Base-by-base conservation (phyloP, 2,329 filamentous ascomycete species). In the Clarireedia sp. region DNA sequence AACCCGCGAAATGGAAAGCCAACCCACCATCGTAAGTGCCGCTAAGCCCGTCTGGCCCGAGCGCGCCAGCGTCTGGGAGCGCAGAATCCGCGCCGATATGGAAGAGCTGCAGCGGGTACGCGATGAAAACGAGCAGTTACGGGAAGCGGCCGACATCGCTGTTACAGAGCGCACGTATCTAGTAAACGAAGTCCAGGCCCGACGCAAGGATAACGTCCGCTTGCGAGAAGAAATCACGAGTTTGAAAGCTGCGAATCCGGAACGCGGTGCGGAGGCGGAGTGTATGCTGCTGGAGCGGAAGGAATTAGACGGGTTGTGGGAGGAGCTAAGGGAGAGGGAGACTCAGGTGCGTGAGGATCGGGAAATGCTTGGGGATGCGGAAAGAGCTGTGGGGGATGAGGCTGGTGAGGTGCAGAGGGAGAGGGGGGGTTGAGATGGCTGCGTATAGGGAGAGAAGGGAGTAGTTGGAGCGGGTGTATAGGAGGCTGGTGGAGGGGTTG, bases 1-100 rank as follows among this genome's bases (percentile, higher is more conserved):
- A 29, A 80, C 77, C 1, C 67, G 70, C n/a, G 65, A 71, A 53
- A 68, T 77, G 23, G 78, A 80, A 65, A 61, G 61, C 19, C 68
- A 68, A 17, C 78, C 78, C 9, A 77, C 69, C 0, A 66, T 68
- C 24, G 66, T 68, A 1, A 59, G 58, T 1, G 66, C 67, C 9
- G 62, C 64, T 2, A 67, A 67, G 52, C 66, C 66, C 8, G 43
- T 61, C 2, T 68, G 63, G 64, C 66, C 65, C 0, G 63, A 66
- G 46, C 54, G 67, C 5, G 55, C 51, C 3, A 62, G 57, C 14
- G 55, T 57, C 6, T 66, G 62, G 65, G 66, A 68, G 53, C 58
- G 58, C 47, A 62, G 60, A 21, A 52, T 63, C 12, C 57, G 62
- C 2, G 55, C 29, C 1, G 58, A 66, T 12, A 29, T 66, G 3